Percentiles rank a stretch among this genome's conserved stretches.
Evolutionary conservation across 768 basidiomycete species (phyloP).

Genomic region (Phylloporus arenicola): DNA sequence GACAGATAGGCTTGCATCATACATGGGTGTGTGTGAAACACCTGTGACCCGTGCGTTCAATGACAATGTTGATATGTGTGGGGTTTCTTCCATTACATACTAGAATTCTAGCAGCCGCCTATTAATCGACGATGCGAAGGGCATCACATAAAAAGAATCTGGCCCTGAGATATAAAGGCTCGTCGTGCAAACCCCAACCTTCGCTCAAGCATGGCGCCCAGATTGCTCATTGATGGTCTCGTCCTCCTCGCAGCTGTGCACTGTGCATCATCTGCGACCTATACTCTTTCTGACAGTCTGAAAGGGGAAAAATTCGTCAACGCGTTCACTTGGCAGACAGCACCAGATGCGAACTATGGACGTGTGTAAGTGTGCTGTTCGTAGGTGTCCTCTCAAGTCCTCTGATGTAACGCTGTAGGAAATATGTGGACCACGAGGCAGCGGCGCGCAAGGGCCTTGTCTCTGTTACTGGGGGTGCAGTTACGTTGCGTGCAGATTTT

Average conservation of each 20-base stretch:
- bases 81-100: no score
- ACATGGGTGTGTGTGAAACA: no score
- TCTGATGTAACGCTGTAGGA: slow-evolving; percentile 21
- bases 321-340: slow-evolving; percentile 25
- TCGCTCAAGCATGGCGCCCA: not conserved
- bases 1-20: no score
- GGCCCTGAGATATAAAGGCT: no score
- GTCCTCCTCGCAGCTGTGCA: slow-evolving; percentile 4
- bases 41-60: no score
- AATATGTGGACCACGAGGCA: slow-evolving; percentile 43
- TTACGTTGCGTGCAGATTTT: slow-evolving; percentile 33
- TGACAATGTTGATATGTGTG: no score
- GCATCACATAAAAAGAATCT: no score
- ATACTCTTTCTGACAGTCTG: slow-evolving; percentile 41
- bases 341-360: slow-evolving; percentile 27
- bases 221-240: not conserved
- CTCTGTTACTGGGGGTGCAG: slow-evolving; percentile 41
- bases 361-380: slow-evolving; percentile 16
- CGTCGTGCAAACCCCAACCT: no score
- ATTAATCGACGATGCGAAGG: no score
- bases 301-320: slow-evolving; percentile 46
- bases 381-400: not conserved
- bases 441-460: slow-evolving; percentile 56
- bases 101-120: no score
- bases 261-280: slow-evolving; percentile 36